Evolutionary conservation across 768 basidiomycete species (phyloP).

Genomic region (Psilocybe tampanensis): DNA sequence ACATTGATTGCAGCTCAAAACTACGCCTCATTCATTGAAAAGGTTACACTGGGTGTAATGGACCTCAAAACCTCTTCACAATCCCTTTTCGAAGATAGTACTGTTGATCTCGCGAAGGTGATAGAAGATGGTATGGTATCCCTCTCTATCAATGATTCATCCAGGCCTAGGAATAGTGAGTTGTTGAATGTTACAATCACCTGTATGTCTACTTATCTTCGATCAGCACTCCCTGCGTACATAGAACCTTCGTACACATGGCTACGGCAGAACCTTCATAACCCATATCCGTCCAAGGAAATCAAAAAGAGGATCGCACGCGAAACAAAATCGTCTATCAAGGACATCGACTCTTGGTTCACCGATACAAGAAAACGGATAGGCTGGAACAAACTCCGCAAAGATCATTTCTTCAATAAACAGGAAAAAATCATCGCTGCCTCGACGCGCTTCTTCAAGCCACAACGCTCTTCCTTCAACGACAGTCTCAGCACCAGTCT

Average conservation of each 20-base stretch:
- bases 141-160: no score
- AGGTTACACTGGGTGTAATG: no score
- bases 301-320: conserved; percentile 30
- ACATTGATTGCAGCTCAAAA: no score
- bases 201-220: no score
- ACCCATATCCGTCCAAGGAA: conserved; percentile 50
- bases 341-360: conserved; percentile 50
- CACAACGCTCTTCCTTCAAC: not conserved
- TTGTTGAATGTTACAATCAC: no score
- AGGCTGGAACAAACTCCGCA: conserved; percentile 50
- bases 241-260: conserved; percentile 32
- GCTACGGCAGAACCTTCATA: conserved; percentile 47
- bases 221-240: no score
- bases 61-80: no score
- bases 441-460: conserved; percentile 35
- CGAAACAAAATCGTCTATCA: conserved; percentile 22
- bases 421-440: conserved; percentile 37
- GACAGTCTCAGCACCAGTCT: not conserved
- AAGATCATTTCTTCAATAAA: conserved; percentile 32
- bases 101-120: no score
- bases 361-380: conserved; percentile 49
- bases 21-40: no score
- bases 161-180: no score
- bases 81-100: no score
- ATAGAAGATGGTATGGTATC: no score